Percentiles rank a stretch among this genome's conserved stretches.
Conservation (phyloP, 805 yeast genomes). For the Hanseniaspora pseudoguilliermondii region DNA sequence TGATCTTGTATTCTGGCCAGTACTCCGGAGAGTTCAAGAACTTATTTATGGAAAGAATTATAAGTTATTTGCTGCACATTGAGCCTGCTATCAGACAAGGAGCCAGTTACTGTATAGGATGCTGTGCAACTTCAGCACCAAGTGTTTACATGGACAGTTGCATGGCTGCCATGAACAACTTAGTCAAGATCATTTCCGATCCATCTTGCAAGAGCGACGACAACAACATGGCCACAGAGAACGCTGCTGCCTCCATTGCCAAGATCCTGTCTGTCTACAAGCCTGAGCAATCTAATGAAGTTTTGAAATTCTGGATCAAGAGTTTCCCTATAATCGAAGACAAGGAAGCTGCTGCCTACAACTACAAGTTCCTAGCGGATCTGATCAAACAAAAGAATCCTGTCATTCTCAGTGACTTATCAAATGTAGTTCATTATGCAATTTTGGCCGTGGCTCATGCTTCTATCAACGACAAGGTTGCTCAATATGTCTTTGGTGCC, state of each 20-base stretch:
- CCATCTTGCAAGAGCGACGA: constrained; percentile 83
- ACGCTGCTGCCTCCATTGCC: constrained; percentile 69
- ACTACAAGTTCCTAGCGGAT: constrained; percentile 62
- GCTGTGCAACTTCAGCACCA: constrained; percentile 74
- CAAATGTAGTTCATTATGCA: constrained; percentile 53
- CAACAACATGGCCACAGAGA: constrained; percentile 76
- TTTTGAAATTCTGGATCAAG: constrained; percentile 64
- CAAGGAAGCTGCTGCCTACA: constrained; percentile 76
- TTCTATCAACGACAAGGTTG: constrained; percentile 58
- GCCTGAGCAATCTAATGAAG: constrained; percentile 51
- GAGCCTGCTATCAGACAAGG: constrained; percentile 73
- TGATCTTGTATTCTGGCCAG: constrained; percentile 68
- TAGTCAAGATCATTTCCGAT: constrained; percentile 56
- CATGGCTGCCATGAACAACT: constrained; percentile 56
- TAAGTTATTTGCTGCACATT: constrained; percentile 52
- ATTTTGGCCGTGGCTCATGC: constrained; percentile 61
- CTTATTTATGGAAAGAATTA: constrained; percentile 48
- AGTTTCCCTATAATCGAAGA: constrained; percentile 75
- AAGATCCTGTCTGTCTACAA: constrained; percentile 60
- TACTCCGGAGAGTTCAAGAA: constrained; percentile 53
- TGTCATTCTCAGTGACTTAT: constrained; percentile 40
- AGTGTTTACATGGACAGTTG: constrained; percentile 47
- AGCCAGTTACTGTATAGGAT: constrained; percentile 73
- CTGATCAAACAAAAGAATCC: constrained; percentile 58
- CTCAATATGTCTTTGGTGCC: constrained; percentile 47